A percentile compares a stretch with the other conserved stretches of the same genome.
Conservation (phyloP, 495 filamentous ascomycete genomes). For the Talaromyces nanjingensis region DNA sequence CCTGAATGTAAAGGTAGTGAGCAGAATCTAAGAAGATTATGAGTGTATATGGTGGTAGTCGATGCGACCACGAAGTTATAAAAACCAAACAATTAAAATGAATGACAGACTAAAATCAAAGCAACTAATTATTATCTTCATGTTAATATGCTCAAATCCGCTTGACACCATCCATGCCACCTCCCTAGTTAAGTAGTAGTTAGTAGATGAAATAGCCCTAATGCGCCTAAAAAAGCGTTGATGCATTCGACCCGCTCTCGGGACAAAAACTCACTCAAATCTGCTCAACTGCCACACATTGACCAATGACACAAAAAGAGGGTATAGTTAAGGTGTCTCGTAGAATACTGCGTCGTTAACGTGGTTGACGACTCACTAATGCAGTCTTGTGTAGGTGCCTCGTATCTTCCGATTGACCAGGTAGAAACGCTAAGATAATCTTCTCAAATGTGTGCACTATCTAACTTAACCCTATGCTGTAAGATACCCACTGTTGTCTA, state of each 20-base stretch:
- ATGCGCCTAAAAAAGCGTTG: background rate
- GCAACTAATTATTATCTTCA: background rate
- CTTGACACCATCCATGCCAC: background rate
- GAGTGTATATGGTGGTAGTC: no score
- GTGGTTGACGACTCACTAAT: background rate
- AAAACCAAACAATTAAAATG: no score
- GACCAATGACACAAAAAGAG: background rate
- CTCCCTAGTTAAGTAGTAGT: no score
- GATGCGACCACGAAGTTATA: background rate
- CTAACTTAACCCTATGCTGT: background rate
- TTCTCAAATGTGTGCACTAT: background rate
- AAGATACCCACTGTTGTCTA: background rate
- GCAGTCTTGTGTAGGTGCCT: background rate
- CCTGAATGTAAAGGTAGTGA: background rate
- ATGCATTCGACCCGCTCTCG: background rate
- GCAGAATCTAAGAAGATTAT: no score
- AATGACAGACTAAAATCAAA: no score
- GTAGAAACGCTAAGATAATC: background rate
- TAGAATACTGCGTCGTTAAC: background rate
- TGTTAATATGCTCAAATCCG: background rate
- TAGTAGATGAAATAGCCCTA: background rate
- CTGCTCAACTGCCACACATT: background rate
- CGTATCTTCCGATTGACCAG: background rate
- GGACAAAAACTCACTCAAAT: background rate
- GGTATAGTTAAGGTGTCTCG: background rate